phyloP scores from a whole-genome alignment of 148 eudicot species.

The Chenopodium formosanum region DNA sequence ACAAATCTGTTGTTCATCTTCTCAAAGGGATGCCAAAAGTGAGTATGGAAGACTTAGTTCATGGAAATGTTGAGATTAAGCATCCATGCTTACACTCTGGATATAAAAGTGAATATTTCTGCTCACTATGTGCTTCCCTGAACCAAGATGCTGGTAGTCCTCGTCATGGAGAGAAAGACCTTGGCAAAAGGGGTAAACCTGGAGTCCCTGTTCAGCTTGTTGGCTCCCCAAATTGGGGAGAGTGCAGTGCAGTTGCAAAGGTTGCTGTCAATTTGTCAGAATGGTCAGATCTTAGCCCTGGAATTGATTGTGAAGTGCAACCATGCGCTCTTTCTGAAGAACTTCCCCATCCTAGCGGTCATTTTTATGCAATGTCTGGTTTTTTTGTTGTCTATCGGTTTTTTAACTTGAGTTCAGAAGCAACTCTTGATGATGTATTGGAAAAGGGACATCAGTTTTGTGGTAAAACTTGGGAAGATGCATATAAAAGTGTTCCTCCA shows the following conservation, averaged over 20 bases:
- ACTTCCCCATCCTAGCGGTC: slow-evolving; percentile 81
- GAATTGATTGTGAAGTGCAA: slow-evolving; percentile 73
- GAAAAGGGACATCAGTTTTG: slow-evolving; percentile 81
- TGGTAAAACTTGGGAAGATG: slow-evolving; percentile 76
- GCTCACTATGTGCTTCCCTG: slow-evolving; percentile 69
- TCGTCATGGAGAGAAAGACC: slow-evolving; percentile 34
- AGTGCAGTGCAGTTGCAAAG: slow-evolving; percentile 79
- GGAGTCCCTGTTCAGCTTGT: slow-evolving; percentile 59
- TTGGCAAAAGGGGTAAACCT: slow-evolving; percentile 51
- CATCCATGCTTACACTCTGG: slow-evolving; percentile 95
- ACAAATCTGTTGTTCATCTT: slow-evolving; percentile 83
- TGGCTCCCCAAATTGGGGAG: slow-evolving; percentile 90
- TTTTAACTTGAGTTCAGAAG: slow-evolving; percentile 83
- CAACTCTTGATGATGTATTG: slow-evolving; percentile 79
- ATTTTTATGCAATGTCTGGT: slow-evolving; percentile 93
- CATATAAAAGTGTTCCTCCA: slow-evolving; percentile 75
- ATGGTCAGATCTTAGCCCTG: slow-evolving; percentile 72
- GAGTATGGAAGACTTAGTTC: slow-evolving; percentile 45
- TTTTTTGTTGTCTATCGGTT: slow-evolving; percentile 91
- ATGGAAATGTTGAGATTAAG: slow-evolving; percentile 61
- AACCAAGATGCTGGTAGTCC: slow-evolving; percentile 47
- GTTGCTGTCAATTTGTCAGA: slow-evolving; percentile 85
- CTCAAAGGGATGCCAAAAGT: slow-evolving; percentile 55
- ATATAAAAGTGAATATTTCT: slow-evolving; percentile 65
- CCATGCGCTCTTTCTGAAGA: slow-evolving; percentile 86